Evolutionary conservation across 2,329 filamentous ascomycete genomes (phyloP).

Genomic region (Sphaerulina vaccinii): DNA sequence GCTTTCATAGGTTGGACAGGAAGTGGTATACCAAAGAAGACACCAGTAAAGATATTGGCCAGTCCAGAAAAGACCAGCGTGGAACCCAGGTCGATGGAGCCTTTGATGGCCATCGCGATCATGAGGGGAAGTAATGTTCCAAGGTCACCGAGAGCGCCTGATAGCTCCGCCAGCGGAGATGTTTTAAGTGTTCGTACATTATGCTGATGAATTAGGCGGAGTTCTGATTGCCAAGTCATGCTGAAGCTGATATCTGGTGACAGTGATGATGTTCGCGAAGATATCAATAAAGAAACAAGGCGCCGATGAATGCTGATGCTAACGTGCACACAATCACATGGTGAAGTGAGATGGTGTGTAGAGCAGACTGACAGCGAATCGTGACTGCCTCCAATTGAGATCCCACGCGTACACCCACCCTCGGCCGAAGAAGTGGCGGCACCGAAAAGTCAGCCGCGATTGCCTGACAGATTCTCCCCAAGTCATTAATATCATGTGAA

Average conservation of each 20-base stretch:
- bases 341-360: constrained; percentile 1
- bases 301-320: constrained; percentile 8
- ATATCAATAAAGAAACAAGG: neutral
- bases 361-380: constrained; percentile 10
- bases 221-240: constrained; percentile 23
- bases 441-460: no score
- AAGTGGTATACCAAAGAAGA: constrained; percentile 81
- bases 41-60: constrained; percentile 80
- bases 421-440: constrained; percentile 9
- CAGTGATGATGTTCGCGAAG: neutral
- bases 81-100: constrained; percentile 75
- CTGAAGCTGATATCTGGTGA: neutral
- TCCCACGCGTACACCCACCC: constrained; percentile 4
- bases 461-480: no score
- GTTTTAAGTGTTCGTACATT: constrained; percentile 58
- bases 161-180: constrained; percentile 71
- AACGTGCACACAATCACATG: constrained; percentile 13
- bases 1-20: constrained; percentile 91
- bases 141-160: constrained; percentile 83
- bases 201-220: constrained; percentile 38
- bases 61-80: constrained; percentile 86
- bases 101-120: constrained; percentile 76
- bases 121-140: constrained; percentile 87
- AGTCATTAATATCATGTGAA: no score
- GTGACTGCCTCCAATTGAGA: constrained; percentile 1